Conservation (phyloP, 78 protist genomes). For the Tieghemostelium lacteum region DNA sequence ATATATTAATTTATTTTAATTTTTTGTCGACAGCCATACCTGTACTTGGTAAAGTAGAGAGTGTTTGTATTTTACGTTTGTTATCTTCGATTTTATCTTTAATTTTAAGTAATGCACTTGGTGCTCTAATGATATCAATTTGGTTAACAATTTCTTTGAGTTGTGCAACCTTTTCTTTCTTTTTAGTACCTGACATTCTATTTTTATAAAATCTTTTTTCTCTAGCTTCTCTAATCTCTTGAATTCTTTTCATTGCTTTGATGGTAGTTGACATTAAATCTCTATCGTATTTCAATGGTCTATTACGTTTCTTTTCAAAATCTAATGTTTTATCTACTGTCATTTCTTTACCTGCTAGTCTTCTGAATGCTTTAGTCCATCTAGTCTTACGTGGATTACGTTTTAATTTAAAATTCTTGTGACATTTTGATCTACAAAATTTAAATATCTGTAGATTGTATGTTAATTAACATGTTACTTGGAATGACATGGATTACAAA, state of each 20-base stretch:
- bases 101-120: constrained; percentile 38
- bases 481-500: neutral
- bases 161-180: neutral
- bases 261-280: constrained; percentile 78
- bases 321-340: constrained; percentile 93
- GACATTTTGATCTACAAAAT: constrained; percentile 98
- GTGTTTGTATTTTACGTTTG: constrained; percentile 17
- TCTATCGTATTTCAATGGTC: constrained; percentile 96
- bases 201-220: constrained; percentile 7
- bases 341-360: constrained; percentile 97
- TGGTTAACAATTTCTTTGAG: constrained; percentile 29
- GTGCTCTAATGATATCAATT: constrained; percentile 40
- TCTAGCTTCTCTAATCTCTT: constrained; percentile 55
- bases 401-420: constrained; percentile 95
- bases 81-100: constrained; percentile 14
- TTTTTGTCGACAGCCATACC: neutral
- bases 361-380: constrained; percentile 99
- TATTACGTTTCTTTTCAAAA: constrained; percentile 96
- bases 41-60: neutral
- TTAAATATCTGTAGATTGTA: neutral
- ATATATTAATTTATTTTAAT: too few species aligned
- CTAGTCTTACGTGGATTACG: constrained; percentile 98
- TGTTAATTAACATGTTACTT: too few species aligned
- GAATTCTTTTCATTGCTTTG: constrained; percentile 46
- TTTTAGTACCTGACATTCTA: constrained; percentile 52